phyloP scores from a whole-genome alignment of 2,329 filamentous ascomycete species.

The Talaromyces sp. region DNA sequence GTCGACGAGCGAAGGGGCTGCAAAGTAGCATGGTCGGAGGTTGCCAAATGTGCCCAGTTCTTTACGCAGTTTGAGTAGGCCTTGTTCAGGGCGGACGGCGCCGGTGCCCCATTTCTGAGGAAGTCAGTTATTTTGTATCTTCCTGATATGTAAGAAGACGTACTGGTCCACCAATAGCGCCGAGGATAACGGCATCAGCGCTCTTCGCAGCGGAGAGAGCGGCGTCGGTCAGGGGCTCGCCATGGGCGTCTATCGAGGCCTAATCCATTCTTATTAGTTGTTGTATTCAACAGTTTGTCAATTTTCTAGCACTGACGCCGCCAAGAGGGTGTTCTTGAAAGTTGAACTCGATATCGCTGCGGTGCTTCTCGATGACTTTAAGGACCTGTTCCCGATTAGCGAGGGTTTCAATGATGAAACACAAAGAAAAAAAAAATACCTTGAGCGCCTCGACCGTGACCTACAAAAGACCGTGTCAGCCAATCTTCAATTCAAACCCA shows the following conservation, averaged over 20 bases:
- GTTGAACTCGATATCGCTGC: conserved; percentile 73
- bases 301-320: conserved; percentile 60
- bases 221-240: conserved; percentile 72
- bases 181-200: conserved; percentile 85
- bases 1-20: conserved; percentile 76
- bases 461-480: conserved; percentile 37
- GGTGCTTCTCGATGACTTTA: conserved; percentile 68
- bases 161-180: conserved; percentile 88
- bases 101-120: conserved; percentile 82
- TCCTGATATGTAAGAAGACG: conserved; percentile 16
- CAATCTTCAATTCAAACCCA: background rate
- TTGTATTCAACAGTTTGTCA: background rate
- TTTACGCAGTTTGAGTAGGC: conserved; percentile 84
- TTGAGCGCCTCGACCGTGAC: conserved; percentile 82
- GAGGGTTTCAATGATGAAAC: background rate
- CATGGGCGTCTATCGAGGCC: conserved; percentile 83
- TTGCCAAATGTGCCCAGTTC: conserved; percentile 93
- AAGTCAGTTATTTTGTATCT: background rate
- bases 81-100: conserved; percentile 83
- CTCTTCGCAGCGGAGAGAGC: conserved; percentile 77
- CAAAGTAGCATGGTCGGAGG: conserved; percentile 93
- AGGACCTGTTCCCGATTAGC: conserved; percentile 56
- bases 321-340: conserved; percentile 86
- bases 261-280: conserved; percentile 29
- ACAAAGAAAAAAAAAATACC: conserved; percentile 43